Evolutionary conservation across 805 yeast species (phyloP), one percentile per base, ranked within the genome.

Genomic region (Zygosaccharomyces gambellarensis): DNA sequence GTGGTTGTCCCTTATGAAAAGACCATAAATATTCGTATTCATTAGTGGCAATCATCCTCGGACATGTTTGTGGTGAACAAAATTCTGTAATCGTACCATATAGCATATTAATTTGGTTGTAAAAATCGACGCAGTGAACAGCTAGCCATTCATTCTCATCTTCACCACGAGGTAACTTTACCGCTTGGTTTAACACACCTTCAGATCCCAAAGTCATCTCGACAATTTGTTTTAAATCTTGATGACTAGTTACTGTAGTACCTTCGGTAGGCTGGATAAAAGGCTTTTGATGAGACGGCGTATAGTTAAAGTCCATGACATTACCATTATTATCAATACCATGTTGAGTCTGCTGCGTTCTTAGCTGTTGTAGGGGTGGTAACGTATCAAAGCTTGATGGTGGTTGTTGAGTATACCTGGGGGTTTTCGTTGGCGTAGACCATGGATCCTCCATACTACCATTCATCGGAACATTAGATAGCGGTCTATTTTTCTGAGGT

Each of bases 11-110:
- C 55, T 73, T 73, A 7, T 87, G 76, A 60, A 90, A 96, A 65
- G 92, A 96, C 99, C 99, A 94, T 51, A 94, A 75, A 63, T 94
- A 94, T 68, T 94, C 99, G 64, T 90, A 92, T 71, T 90, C 97
- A 53, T 85, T 94, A 0, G 98, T 92, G 19, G 99, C 99, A 49
- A 87, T 90, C 99, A 94, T 94, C 50, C 94, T 74, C 2, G 99
- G 98, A 66, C 99, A 94, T 2, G 95, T 79, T n/a, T 73, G 68
- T 2, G 98, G 97, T 0, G 97, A 89, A 67, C 99, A 94, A 63
- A 94, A 90, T 70, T 90, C 96, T 1, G 98, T 92, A 55, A 94
- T 87, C 3, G 97, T 82, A 8, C 97, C 97, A 60, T 94, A 92
- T 6, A 92, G 73, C 99, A 92, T 94, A 69, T 92, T 92, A 57